Base-by-base conservation (phyloP, 1,284 basidiomycete species). In the Cystobasidiaceae sp. region DNA sequence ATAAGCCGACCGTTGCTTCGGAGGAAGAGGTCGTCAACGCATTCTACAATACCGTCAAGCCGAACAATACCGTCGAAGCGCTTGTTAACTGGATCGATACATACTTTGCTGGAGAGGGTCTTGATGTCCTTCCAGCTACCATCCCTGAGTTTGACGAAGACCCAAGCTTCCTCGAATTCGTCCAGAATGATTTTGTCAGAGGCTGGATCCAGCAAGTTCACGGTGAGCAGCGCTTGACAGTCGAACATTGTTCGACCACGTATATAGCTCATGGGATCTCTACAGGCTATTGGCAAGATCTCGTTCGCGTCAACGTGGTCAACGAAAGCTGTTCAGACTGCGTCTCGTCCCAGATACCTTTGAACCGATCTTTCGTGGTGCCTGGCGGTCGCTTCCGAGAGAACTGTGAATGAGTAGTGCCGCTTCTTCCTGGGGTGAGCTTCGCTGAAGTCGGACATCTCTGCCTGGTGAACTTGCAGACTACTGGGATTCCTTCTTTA, bases 311-410 rank as follows among this genome's bases (percentile, higher is more conserved):
- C 27, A 41, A 44, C n/a, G 56, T 64, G 25, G 25, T 66, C 1
- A 70, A 71, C 17, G 52, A 63, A 17, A 62, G 62, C 41, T 63
- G 79, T 28, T 81, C 80, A 7, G 70, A 75, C 25, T 94, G 91
- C 74, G 87, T 89, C 74, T 89, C 88, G 74, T 83, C 86, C 1
- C 79, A 96, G 50, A 91, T 96, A 68, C 90, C 90, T 2, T 80
- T 94, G 58, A 93, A 94, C 73, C 82, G 93, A 72, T 90, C 89
- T 0, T 90, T 94, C 73, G 88, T 93, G 21, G 84, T 96, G 41
- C 91, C 93, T 8, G 92, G 87, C 2, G 87, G 86, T 32, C 79
- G 86, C 2, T 89, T 87, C 78, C 79, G 84, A 60, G 58, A 33
- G 56, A 32, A 69, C 81, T 83, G 90, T 75, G 89, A 90, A n/a